Evolutionary conservation across 2,329 filamentous ascomycete genomes (phyloP).

Genomic region (Verruconis gallopava): DNA sequence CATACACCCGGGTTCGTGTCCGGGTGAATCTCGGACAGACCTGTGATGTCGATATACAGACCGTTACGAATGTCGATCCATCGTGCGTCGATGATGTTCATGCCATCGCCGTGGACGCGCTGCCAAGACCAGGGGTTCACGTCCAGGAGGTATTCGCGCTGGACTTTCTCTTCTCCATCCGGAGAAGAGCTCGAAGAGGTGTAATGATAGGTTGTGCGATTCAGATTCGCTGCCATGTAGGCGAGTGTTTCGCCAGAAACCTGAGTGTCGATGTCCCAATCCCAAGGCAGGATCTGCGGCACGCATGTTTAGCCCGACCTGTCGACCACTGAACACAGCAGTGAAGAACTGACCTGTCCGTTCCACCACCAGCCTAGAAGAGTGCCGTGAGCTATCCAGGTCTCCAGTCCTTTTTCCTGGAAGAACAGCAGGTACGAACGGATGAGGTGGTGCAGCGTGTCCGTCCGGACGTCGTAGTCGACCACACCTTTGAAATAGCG

Average conservation of each 20-base stretch:
- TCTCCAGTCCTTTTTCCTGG: conserved; percentile 53
- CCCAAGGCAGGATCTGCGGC: conserved; percentile 70
- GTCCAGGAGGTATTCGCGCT: conserved; percentile 56
- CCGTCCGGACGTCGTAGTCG: conserved; percentile 51
- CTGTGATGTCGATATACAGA: conserved; percentile 75
- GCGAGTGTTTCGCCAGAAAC: conserved; percentile 54
- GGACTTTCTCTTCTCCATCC: conserved; percentile 37
- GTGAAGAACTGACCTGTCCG: conserved; percentile 31
- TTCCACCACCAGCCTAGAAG: conserved; percentile 88
- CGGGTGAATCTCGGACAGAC: conserved; percentile 53
- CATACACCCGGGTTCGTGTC: conserved; percentile 49
- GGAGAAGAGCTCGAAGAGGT: conserved; percentile 32
- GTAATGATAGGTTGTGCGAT: conserved; percentile 48
- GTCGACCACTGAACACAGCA: neutral
- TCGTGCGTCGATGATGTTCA: conserved; percentile 71
- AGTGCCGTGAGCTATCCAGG: conserved; percentile 78
- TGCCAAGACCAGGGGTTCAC: conserved; percentile 59
- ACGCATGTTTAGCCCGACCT: too few species aligned
- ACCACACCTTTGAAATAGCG: conserved; percentile 56
- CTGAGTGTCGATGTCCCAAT: conserved; percentile 75
- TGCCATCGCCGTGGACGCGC: conserved; percentile 49
- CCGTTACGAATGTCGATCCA: conserved; percentile 70
- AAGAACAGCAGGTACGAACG: conserved; percentile 61
- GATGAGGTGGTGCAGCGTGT: conserved; percentile 55
- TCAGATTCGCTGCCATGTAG: conserved; percentile 52